These are phyloP conservation scores for Colletotrichum agaves DNA, from an alignment of 2,329 filamentous ascomycete genomes.

Conservation along the genomic window DNA sequence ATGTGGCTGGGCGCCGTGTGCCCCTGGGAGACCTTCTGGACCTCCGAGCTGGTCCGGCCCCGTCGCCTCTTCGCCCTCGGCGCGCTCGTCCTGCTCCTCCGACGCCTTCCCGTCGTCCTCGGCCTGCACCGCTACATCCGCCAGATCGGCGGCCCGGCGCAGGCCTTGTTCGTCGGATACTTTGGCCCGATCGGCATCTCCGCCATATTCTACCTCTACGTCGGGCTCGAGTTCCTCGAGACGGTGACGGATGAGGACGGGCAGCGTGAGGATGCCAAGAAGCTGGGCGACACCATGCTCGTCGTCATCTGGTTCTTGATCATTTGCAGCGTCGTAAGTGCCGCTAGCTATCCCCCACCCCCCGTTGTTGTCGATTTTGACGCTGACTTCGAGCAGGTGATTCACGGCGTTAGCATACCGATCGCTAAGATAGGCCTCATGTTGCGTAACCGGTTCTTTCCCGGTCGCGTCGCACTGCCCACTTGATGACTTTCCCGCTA, in stretches of 20 bases:
- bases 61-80: neutral
- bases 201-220: constrained; percentile 1
- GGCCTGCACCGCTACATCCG: neutral
- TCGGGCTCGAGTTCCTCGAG: neutral
- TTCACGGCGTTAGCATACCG: neutral
- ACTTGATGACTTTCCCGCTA: neutral
- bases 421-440: neutral
- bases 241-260: neutral
- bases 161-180: neutral
- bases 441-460: neutral
- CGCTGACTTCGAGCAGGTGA: neutral
- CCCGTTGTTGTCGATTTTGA: neutral
- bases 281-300: neutral
- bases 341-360: no score
- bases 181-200: neutral
- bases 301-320: constrained; percentile 3
- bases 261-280: neutral
- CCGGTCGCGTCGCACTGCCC: neutral
- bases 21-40: constrained; percentile 77
- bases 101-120: neutral
- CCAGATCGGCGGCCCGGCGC: neutral
- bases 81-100: neutral
- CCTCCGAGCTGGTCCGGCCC: neutral
- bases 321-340: neutral
- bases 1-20: constrained; percentile 91